A percentile compares a stretch with the other conserved stretches of the same genome.
Conservation (phyloP, 225 moss, liverwort and hornwort genomes). For the Straminergon stramineum region DNA sequence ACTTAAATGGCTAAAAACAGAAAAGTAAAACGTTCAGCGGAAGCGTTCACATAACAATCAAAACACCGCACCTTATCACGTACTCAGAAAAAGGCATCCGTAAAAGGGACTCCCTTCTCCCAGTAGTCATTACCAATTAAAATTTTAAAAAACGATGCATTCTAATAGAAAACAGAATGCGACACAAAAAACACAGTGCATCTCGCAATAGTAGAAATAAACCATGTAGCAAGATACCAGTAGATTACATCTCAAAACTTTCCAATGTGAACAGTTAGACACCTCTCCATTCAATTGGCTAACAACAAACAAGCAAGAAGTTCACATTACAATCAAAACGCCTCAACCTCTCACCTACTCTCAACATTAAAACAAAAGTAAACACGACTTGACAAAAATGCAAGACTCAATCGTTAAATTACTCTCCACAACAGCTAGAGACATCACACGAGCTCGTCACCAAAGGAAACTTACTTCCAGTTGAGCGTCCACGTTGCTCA, state of each 20-base stretch:
- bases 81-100: not conserved
- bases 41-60: not conserved
- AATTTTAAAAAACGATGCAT: not conserved
- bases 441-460: not conserved
- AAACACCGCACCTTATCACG: not conserved
- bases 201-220: not conserved
- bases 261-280: not conserved
- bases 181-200: not conserved
- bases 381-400: not conserved
- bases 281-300: not conserved
- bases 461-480: slow-evolving; percentile 43
- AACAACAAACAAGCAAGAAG: not conserved
- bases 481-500: slow-evolving; percentile 49
- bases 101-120: not conserved
- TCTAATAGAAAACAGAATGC: not conserved
- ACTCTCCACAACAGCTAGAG: not conserved
- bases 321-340: not conserved
- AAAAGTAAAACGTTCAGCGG: not conserved
- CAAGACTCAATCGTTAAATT: not conserved
- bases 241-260: not conserved
- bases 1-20: not conserved
- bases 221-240: not conserved
- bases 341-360: not conserved
- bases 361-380: not conserved
- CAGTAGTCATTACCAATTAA: not conserved